Percentiles rank a stretch among this genome's conserved stretches.
phyloP scores from a whole-genome alignment of 768 basidiomycete species.

The Boletus edulis region DNA sequence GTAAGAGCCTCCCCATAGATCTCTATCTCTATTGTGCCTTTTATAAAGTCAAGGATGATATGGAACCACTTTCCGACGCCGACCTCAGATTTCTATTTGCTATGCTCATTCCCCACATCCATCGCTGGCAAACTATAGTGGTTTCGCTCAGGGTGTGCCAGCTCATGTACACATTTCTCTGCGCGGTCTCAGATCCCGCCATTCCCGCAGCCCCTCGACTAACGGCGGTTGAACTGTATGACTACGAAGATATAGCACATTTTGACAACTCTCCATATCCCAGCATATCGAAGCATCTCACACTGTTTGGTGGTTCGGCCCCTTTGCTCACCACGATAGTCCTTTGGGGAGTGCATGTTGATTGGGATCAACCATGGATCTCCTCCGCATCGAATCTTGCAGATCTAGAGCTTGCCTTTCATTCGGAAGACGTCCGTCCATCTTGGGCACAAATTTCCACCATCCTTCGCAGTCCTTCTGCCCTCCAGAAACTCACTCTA shows the following conservation, averaged over 20 bases:
- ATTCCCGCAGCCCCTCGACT: conserved; percentile 52
- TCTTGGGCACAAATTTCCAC: conserved; percentile 50
- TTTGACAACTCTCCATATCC: neutral
- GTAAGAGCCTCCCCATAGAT: conserved; percentile 52
- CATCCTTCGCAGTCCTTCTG: conserved; percentile 52
- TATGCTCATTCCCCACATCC: conserved; percentile 50
- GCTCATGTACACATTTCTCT: conserved; percentile 44
- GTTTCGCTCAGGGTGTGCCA: conserved; percentile 45
- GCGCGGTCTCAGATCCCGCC: conserved; percentile 35
- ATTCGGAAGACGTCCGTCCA: conserved; percentile 61
- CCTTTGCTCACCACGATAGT: conserved; percentile 49
- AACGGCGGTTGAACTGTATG: conserved; percentile 50
- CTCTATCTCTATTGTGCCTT: conserved; percentile 43
- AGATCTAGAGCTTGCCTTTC: conserved; percentile 61
- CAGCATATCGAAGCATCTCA: conserved; percentile 31
- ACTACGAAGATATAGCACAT: conserved; percentile 38
- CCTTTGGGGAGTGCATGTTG: conserved; percentile 70
- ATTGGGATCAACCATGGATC: conserved; percentile 52
- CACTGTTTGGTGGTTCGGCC: conserved; percentile 50
- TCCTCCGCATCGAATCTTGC: conserved; percentile 32
- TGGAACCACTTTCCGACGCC: conserved; percentile 8
- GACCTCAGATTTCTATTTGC: conserved; percentile 28
- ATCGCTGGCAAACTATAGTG: conserved; percentile 52
- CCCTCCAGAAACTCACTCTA: conserved; percentile 52
- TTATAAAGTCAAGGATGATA: no score